Conservation (phyloP, 306 rosid species). For the Quercus engelmannii region DNA sequence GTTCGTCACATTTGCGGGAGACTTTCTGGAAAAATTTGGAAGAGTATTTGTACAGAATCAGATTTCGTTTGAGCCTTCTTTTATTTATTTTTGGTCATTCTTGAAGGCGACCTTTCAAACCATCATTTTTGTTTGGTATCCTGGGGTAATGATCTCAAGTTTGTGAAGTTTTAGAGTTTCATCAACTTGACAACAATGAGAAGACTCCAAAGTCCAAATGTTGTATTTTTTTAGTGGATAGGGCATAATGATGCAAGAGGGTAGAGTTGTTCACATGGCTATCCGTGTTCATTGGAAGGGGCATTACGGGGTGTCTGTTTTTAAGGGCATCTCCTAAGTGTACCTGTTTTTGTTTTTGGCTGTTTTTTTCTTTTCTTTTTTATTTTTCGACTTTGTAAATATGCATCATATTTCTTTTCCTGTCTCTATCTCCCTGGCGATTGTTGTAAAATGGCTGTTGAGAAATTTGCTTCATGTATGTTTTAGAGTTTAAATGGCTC, state of each 20-base stretch:
- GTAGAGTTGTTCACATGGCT: neutral
- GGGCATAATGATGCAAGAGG: neutral
- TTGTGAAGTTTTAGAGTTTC: conserved; percentile 40
- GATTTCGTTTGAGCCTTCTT: conserved; percentile 54
- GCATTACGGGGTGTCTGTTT: conserved; percentile 54
- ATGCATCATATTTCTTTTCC: conserved; percentile 11
- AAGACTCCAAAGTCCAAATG: neutral
- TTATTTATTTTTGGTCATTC: conserved; percentile 26
- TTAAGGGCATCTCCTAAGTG: conserved; percentile 51
- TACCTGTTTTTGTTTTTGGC: conserved; percentile 9
- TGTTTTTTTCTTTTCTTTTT: neutral
- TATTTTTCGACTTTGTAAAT: conserved; percentile 45
- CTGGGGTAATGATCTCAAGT: conserved; percentile 29
- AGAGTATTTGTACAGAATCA: conserved; percentile 65
- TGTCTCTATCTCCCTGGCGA: conserved; percentile 22
- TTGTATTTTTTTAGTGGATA: conserved; percentile 7
- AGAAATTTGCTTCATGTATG: conserved; percentile 32
- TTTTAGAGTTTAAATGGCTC: conserved; percentile 6
- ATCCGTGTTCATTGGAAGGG: conserved; percentile 18
- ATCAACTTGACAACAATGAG: conserved; percentile 9
- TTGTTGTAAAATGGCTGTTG: conserved; percentile 53
- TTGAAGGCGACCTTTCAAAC: conserved; percentile 52
- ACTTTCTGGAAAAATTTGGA: conserved; percentile 41
- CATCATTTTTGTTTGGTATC: conserved; percentile 40
- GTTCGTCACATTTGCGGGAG: conserved; percentile 32